These are phyloP conservation scores for Ceratobasidium papillatum DNA, from an alignment of 1,284 basidiomycete species.

Conservation along the genomic window DNA sequence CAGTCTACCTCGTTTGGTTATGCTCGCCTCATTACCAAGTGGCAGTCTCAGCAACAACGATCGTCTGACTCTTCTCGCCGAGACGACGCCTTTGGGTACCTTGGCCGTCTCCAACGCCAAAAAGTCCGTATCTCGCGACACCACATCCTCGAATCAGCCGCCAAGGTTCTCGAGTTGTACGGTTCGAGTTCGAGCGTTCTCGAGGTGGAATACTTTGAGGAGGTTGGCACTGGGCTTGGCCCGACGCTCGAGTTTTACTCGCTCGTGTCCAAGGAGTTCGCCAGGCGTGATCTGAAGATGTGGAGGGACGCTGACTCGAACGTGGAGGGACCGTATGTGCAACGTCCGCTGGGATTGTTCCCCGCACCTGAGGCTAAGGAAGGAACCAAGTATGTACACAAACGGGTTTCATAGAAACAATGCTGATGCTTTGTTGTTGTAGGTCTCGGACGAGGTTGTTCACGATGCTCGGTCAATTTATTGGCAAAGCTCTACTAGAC, in stretches of 20 bases:
- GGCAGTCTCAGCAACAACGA: conserved; percentile 84
- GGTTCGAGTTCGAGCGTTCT: conserved; percentile 92
- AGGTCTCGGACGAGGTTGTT: conserved; percentile 71
- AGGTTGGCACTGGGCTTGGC: conserved; percentile 97
- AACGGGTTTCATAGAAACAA: background rate
- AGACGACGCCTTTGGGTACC: conserved; percentile 90
- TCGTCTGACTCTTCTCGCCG: conserved; percentile 75
- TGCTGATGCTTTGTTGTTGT: background rate
- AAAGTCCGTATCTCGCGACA: conserved; percentile 96
- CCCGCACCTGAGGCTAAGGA: conserved; percentile 69
- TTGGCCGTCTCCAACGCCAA: conserved; percentile 91
- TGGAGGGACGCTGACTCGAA: conserved; percentile 88
- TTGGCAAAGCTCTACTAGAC: conserved; percentile 97
- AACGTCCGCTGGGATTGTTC: conserved; percentile 86
- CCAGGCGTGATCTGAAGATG: conserved; percentile 83
- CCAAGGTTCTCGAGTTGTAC: conserved; percentile 98
- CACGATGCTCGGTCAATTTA: conserved; percentile 92
- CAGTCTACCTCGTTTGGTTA: conserved; percentile 98
- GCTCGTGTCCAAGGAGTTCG: conserved; percentile 92
- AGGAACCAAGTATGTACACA: conserved; percentile 31
- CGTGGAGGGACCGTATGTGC: conserved; percentile 72
- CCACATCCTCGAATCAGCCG: conserved; percentile 94
- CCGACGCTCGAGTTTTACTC: conserved; percentile 99
- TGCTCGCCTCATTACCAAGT: conserved; percentile 88
- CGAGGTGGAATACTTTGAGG: conserved; percentile 99